Conservation (phyloP, 2,329 filamentous ascomycete species). For the Aspergillus sp. region DNA sequence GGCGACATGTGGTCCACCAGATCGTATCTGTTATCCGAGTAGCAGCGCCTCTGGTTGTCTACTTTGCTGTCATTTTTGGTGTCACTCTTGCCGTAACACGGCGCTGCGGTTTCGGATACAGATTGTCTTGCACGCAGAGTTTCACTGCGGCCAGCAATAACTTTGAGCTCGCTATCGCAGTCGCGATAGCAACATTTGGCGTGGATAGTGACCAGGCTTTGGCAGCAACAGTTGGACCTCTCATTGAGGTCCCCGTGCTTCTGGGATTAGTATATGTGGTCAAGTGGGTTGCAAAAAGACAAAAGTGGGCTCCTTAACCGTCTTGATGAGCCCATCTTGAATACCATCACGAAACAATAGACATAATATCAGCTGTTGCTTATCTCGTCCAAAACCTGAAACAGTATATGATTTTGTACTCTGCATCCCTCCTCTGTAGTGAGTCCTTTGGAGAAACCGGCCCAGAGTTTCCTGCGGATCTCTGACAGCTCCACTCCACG, state of each 20-base stretch:
- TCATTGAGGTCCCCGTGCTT: slow-evolving; percentile 84
- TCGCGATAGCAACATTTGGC: slow-evolving; percentile 80
- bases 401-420: slow-evolving; percentile 46
- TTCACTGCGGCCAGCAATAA: slow-evolving; percentile 92
- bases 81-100: slow-evolving; percentile 64
- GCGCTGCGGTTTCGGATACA: slow-evolving; percentile 73
- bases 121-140: slow-evolving; percentile 71
- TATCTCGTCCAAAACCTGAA: slow-evolving; percentile 43
- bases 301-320: slow-evolving; percentile 24
- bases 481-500: slow-evolving; percentile 38
- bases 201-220: slow-evolving; percentile 76
- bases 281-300: slow-evolving; percentile 38
- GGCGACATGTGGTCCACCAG: slow-evolving; percentile 73
- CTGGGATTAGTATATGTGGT: slow-evolving; percentile 75
- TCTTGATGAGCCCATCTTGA: neutral
- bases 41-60: slow-evolving; percentile 76
- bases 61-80: slow-evolving; percentile 76
- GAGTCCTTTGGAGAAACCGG: slow-evolving; percentile 35
- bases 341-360: neutral
- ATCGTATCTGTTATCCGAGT: slow-evolving; percentile 82
- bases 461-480: slow-evolving; percentile 37
- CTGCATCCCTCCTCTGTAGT: slow-evolving; percentile 36
- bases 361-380: slow-evolving; percentile 29
- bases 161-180: slow-evolving; percentile 88
- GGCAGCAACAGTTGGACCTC: slow-evolving; percentile 77